Conservation (phyloP, 768 basidiomycete genomes). For the Rhodotorula graminis region DNA sequence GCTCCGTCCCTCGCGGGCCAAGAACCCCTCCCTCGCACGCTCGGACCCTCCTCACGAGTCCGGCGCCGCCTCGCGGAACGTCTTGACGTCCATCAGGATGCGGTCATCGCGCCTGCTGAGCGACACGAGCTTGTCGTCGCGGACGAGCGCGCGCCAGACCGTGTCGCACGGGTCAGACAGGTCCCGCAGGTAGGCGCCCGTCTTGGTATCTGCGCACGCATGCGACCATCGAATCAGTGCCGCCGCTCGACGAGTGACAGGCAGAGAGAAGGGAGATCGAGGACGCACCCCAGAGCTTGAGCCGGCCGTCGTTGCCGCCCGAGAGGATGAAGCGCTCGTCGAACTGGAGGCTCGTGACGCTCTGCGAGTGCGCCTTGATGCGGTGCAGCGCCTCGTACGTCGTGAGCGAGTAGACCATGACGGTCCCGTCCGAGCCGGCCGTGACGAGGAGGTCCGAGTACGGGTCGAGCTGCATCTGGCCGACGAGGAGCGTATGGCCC, state of each 20-base stretch:
- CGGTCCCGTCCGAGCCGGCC: constrained; percentile 81
- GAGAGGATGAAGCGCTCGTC: constrained; percentile 63
- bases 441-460: constrained; percentile 59
- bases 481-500: constrained; percentile 87
- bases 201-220: constrained; percentile 46
- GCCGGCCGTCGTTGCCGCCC: constrained; percentile 49
- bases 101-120: constrained; percentile 63
- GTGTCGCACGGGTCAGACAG: constrained; percentile 70
- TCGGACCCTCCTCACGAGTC: constrained; percentile 1
- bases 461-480: constrained; percentile 67
- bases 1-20: too few relatives aligned
- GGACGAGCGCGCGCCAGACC: constrained; percentile 77
- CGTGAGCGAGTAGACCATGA: constrained; percentile 63
- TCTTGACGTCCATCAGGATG: constrained; percentile 54
- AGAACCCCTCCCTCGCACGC: not conserved
- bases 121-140: constrained; percentile 67
- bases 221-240: not conserved
- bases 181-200: constrained; percentile 68
- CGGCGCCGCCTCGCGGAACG: constrained; percentile 19
- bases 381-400: constrained; percentile 52
- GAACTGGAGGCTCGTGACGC: constrained; percentile 79
- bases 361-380: constrained; percentile 81
- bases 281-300: constrained; percentile 48
- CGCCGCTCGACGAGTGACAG: too few relatives aligned
- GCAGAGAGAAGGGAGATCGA: not conserved